Base-by-base conservation (phyloP, 2,329 filamentous ascomycete species). In the Talaromyces sp. region DNA sequence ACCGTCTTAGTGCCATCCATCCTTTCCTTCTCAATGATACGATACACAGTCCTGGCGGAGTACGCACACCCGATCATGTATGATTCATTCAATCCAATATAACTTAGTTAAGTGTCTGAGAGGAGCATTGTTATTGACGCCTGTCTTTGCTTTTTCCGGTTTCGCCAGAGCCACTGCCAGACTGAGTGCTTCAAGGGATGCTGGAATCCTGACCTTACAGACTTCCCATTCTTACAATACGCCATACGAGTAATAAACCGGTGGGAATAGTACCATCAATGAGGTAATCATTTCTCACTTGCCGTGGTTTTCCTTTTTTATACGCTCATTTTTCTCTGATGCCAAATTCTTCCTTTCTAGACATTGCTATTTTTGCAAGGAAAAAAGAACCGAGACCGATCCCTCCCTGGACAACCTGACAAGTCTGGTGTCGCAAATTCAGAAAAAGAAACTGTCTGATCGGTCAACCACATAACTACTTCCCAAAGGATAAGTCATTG, bases 211-310 rank as follows among this genome's bases (percentile, higher is more conserved):
- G n/a, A n/a, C n/a, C n/a, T n/a, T n/a, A n/a, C n/a, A n/a, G n/a
- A n/a, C n/a, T n/a, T n/a, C n/a, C n/a, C n/a, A n/a, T n/a, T n/a
- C n/a, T n/a, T 22, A 33, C 5, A 33, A 45, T 55, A 46, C 53
- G 11, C 2, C 17, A 40, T 36, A 25, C 37, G 45, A 43, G 25
- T 22, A 45, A 37, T 6, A 43, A 19, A 17, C 37, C 21, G 36
- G 31, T 35, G 19, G 37, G 53, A 55, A 55, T 43, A n/a, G n/a
- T n/a, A 55, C 39, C 28, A 40, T 39, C 43, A 50, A 57, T 51
- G 54, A 57, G 46, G 54, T 50, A 50, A 51, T 51, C 54, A 43
- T 57, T 57, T 45, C 45, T 45, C 53, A 33, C 51, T 17, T 46
- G 51, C 51, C 37, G 37, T 45, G 51, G 40, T 28, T 28, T 36